A percentile compares a stretch with the other conserved stretches of the same genome.
Evolutionary conservation across 495 filamentous ascomycete species (phyloP).

Genomic region (Oleoguttula mirabilis): DNA sequence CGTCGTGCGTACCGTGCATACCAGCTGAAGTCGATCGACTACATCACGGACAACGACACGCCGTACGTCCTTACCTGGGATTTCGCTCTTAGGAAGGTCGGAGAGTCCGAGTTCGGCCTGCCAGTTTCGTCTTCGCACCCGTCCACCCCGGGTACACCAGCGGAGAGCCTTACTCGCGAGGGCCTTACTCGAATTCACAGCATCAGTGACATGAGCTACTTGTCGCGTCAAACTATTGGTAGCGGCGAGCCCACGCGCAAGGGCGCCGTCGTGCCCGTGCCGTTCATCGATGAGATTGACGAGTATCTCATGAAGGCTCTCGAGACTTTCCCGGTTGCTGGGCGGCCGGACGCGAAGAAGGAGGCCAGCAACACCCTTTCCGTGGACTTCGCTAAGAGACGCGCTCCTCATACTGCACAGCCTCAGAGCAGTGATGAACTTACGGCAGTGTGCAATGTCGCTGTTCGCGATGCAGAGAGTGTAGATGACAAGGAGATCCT

Average conservation of each 20-base stretch:
- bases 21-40: slow-evolving; percentile 72
- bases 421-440: slow-evolving; percentile 58
- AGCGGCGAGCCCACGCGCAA: slow-evolving; percentile 69
- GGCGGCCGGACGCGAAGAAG: slow-evolving; percentile 11
- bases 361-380: slow-evolving; percentile 32
- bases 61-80: slow-evolving; percentile 88
- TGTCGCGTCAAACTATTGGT: slow-evolving; percentile 50
- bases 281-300: slow-evolving; percentile 86
- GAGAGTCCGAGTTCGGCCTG: slow-evolving; percentile 75
- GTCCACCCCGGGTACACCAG: slow-evolving; percentile 76
- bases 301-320: slow-evolving; percentile 71
- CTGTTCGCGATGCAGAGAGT: slow-evolving; percentile 79
- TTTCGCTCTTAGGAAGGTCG: slow-evolving; percentile 84
- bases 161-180: slow-evolving; percentile 47
- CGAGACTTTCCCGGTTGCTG: slow-evolving; percentile 57
- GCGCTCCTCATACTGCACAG: slow-evolving; percentile 31
- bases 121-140: slow-evolving; percentile 61
- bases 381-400: slow-evolving; percentile 39
- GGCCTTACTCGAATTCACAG: slow-evolving; percentile 61
- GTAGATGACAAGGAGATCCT: slow-evolving; percentile 74
- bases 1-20: slow-evolving; percentile 96
- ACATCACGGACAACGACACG: slow-evolving; percentile 63
- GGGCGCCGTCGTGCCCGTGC: slow-evolving; percentile 87
- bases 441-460: slow-evolving; percentile 82
- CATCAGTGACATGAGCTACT: slow-evolving; percentile 90